Evolutionary conservation across 805 yeast species (phyloP).

Genomic region (Cyberlindnera japonica): DNA sequence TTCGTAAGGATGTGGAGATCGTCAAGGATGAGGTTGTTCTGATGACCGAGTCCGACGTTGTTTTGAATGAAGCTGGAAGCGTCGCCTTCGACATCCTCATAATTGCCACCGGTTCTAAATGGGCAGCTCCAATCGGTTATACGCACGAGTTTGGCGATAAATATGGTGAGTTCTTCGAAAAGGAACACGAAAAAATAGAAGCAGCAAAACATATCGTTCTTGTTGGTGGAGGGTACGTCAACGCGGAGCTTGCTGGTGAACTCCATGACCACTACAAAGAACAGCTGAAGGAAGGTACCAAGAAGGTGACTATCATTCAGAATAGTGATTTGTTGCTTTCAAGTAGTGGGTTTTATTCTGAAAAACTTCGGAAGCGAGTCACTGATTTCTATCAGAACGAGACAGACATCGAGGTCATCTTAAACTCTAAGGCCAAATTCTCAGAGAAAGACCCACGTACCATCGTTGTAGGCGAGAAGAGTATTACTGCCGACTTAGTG

Average conservation of each 20-base stretch:
- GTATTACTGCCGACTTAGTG: conserved; percentile 21
- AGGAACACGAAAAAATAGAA: conserved; percentile 16
- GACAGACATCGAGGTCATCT: conserved; percentile 18
- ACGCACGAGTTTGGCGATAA: conserved; percentile 17
- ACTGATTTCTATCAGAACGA: conserved; percentile 15
- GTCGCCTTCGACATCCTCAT: conserved; percentile 26
- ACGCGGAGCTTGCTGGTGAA: conserved; percentile 29
- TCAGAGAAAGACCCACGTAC: conserved; percentile 4
- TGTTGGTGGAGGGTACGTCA: conserved; percentile 3
- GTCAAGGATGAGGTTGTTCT: conserved; percentile 17
- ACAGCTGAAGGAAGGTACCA: conserved; percentile 12
- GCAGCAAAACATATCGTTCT: conserved; percentile 21
- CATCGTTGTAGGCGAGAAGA: conserved; percentile 5
- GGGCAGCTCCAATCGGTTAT: conserved; percentile 27
- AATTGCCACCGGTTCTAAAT: conserved; percentile 31
- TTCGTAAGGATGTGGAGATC: conserved; percentile 17
- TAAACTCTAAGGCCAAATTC: conserved; percentile 13
- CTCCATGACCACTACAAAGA: conserved; percentile 22
- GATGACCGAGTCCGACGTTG: conserved; percentile 17
- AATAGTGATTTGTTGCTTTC: conserved; percentile 12
- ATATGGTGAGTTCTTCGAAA: conserved; percentile 14
- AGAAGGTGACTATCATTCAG: conserved; percentile 22
- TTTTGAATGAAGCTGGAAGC: conserved; percentile 4
- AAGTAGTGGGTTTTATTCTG: conserved; percentile 12
- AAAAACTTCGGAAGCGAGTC: conserved; percentile 16